phyloP scores from a whole-genome alignment of 805 yeast species.

The Lachancea fermentati region DNA sequence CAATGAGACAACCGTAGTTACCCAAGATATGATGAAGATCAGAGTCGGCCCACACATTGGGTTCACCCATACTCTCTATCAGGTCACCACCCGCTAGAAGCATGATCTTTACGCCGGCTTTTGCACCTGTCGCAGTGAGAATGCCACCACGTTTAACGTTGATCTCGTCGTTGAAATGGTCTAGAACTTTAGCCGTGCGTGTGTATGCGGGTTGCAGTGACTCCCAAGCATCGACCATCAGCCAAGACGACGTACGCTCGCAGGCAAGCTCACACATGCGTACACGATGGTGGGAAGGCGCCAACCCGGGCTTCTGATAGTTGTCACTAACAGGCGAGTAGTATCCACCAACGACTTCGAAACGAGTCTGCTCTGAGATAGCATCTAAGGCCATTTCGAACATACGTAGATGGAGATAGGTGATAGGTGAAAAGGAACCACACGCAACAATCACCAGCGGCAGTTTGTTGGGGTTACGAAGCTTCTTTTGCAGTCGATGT shows the following conservation, averaged over 20 bases:
- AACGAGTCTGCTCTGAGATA: slow-evolving; percentile 82
- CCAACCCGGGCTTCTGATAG: slow-evolving; percentile 89
- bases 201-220: slow-evolving; percentile 85
- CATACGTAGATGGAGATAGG: slow-evolving; percentile 92
- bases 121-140: slow-evolving; percentile 48
- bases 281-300: slow-evolving; percentile 83
- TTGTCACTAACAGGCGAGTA: slow-evolving; percentile 93
- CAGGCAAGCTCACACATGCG: slow-evolving; percentile 98
- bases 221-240: slow-evolving; percentile 99
- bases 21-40: slow-evolving; percentile 95
- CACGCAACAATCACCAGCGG: slow-evolving; percentile 96
- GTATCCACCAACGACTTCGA: slow-evolving; percentile 94
- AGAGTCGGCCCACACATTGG: slow-evolving; percentile 96
- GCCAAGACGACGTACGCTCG: slow-evolving; percentile 93
- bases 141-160: slow-evolving; percentile 89
- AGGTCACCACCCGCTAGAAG: slow-evolving; percentile 95
- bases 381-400: slow-evolving; percentile 98
- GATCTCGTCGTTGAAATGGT: slow-evolving; percentile 93
- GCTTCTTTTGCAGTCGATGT: slow-evolving; percentile 68
- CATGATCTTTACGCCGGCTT: slow-evolving; percentile 89
- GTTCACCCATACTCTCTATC: slow-evolving; percentile 99
- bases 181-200: slow-evolving; percentile 90
- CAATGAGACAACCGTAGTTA: slow-evolving; percentile 91
- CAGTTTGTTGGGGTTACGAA: slow-evolving; percentile 68
- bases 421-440: slow-evolving; percentile 94